Evolutionary conservation across 1,139 yeast genomes (phyloP), one percentile per base, ranked within the genome.

Genomic region (Spathaspora jeffriesii): DNA sequence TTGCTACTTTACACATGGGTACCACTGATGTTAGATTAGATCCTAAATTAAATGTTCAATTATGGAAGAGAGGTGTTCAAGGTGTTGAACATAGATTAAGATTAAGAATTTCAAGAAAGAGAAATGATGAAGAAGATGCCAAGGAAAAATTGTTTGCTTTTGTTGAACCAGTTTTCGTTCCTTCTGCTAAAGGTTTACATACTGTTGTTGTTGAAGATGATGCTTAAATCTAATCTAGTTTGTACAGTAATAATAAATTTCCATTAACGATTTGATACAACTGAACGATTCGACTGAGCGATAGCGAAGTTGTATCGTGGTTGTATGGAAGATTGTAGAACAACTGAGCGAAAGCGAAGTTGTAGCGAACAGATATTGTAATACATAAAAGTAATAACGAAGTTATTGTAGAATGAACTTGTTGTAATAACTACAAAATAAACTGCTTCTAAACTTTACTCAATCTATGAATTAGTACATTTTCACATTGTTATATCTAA

Each of bases 41-140:
- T 82, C 99, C 99, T 73, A 89, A 85, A 79, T 84, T 95, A 79
- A 95, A 95, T 88, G 95, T 92, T 79, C 96, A 88, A 75, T 83
- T 95, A 81, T 95, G 99, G 99, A 88, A 90, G 79, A 91, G 96
- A 83, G 99, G 99, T 83, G 87, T 95, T 81, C 93, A 92, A 85
- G 97, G 97, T 81, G 96, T 90, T 70, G 96, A 96, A 76, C 82
- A 81, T 88, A 92, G 97, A 85, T 75, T 95, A 79, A 91, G 99
- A 84, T 85, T 95, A 76, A 92, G 97, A 84, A 92, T 95, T 81
- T 91, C 98, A 58, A 92, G 99, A 90, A 93, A 88, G 93, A 90
- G 98, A 85, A 93, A 93, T 84, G 98, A 95, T 78, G 99, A 93
- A 83, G 99, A 95, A 84, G 93, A 91, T 76, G 98, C 99, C 71